Evolutionary conservation across 2,329 filamentous ascomycete genomes (phyloP).

Genomic region (Colletotrichum sp.): DNA sequence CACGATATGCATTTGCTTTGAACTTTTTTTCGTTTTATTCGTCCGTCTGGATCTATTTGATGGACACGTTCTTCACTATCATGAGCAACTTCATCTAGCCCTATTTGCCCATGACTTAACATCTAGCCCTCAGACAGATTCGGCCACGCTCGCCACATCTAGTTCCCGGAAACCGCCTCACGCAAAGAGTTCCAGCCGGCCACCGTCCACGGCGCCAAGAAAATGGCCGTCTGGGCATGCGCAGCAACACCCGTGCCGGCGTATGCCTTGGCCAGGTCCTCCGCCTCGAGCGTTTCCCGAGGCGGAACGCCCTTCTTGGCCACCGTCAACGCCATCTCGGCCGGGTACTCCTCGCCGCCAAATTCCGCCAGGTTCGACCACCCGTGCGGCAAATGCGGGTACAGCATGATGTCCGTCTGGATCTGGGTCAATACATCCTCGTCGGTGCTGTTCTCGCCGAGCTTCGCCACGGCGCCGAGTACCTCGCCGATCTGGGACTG

Average conservation of each 20-base stretch:
- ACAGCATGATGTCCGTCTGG: conserved; percentile 79
- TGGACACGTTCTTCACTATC: neutral
- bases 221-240: conserved; percentile 78
- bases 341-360: conserved; percentile 58
- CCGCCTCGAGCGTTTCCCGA: conserved; percentile 68
- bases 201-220: conserved; percentile 80
- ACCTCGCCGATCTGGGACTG: conserved; percentile 76
- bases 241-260: conserved; percentile 72
- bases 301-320: conserved; percentile 78
- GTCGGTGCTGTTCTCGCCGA: conserved; percentile 54
- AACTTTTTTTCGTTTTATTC: neutral
- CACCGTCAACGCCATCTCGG: conserved; percentile 83
- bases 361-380: conserved; percentile 78
- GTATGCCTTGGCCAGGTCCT: conserved; percentile 75
- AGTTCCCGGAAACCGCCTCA: conserved; percentile 34
- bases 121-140: neutral
- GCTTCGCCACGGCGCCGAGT: conserved; percentile 73
- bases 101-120: neutral
- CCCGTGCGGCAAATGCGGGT: conserved; percentile 78
- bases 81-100: neutral
- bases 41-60: neutral
- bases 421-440: conserved; percentile 67
- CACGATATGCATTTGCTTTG: neutral
- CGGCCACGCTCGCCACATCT: neutral
- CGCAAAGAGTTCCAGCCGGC: conserved; percentile 68